Conservation (phyloP, 2,329 filamentous ascomycete genomes). For the Penicillium sp. region DNA sequence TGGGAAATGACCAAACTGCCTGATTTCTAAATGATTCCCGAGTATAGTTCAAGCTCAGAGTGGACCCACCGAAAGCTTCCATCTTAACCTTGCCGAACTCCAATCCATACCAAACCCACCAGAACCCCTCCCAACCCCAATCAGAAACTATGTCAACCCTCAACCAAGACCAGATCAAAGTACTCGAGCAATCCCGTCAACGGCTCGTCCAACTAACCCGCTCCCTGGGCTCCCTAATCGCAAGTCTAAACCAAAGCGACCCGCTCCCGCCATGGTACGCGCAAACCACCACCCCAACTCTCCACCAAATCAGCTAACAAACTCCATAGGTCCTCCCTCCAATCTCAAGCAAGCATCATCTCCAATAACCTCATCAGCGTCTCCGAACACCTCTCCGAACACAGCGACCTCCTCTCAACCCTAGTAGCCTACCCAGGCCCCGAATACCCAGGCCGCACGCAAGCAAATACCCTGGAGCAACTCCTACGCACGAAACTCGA, state of each 20-base stretch:
- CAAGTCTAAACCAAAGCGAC: slow-evolving; percentile 61
- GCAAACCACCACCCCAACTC: background rate
- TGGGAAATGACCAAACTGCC: no score
- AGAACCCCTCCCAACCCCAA: background rate
- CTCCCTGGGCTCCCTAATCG: slow-evolving; percentile 64
- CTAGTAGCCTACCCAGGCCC: slow-evolving; percentile 75
- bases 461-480: slow-evolving; percentile 61
- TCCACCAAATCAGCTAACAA: slow-evolving; percentile 1
- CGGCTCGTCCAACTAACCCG: slow-evolving; percentile 67
- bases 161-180: slow-evolving; percentile 52
- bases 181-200: slow-evolving; percentile 69
- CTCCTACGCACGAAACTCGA: slow-evolving; percentile 82
- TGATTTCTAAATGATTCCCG: no score
- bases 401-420: slow-evolving; percentile 66
- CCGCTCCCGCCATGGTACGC: slow-evolving; percentile 67
- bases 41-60: no score
- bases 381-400: slow-evolving; percentile 62
- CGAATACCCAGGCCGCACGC: slow-evolving; percentile 68
- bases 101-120: background rate
- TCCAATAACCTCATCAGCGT: slow-evolving; percentile 68
- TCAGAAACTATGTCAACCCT: slow-evolving; percentile 40
- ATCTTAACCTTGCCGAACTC: background rate
- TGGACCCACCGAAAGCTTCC: background rate
- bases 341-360: slow-evolving; percentile 70
- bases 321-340: slow-evolving; percentile 64